Conservation (phyloP, 768 basidiomycete genomes). For the Podaxis sp. region DNA sequence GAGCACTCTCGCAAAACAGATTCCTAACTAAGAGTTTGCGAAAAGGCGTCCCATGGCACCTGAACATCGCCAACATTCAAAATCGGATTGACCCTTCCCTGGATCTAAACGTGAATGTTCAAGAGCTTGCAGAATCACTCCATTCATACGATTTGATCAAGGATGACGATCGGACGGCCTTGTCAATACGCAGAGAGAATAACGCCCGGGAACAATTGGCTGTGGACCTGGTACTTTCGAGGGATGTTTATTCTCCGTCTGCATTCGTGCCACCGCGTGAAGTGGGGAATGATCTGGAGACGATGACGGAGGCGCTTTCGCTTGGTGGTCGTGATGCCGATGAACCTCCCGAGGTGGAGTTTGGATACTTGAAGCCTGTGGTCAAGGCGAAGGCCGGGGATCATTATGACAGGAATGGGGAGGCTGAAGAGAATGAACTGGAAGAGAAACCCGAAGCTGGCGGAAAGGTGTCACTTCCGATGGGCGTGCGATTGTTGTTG, state of each 20-base stretch:
- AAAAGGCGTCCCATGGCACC: slow-evolving; percentile 51
- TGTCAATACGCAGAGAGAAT: slow-evolving; percentile 46
- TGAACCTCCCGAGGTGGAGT: slow-evolving; percentile 57
- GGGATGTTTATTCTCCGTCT: slow-evolving; percentile 52
- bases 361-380: slow-evolving; percentile 61
- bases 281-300: slow-evolving; percentile 41
- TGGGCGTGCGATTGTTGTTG: slow-evolving; percentile 63
- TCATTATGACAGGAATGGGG: slow-evolving; percentile 25
- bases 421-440: slow-evolving; percentile 21
- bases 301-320: slow-evolving; percentile 60
- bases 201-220: slow-evolving; percentile 61
- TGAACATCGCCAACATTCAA: slow-evolving; percentile 48
- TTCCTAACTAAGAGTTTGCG: slow-evolving; percentile 39
- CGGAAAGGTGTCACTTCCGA: slow-evolving; percentile 30
- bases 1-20: slow-evolving; percentile 48
- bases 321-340: slow-evolving; percentile 32
- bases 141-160: slow-evolving; percentile 42
- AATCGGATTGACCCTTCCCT: slow-evolving; percentile 39
- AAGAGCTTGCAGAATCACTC: slow-evolving; percentile 38
- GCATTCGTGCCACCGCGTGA: slow-evolving; percentile 32
- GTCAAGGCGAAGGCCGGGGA: slow-evolving; percentile 27
- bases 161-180: slow-evolving; percentile 34
- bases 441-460: slow-evolving; percentile 11
- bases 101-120: slow-evolving; percentile 27
- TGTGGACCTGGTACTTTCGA: slow-evolving; percentile 61